Evolutionary conservation across 2,329 filamentous ascomycete genomes (phyloP).

Genomic region (Fusarium metavorans): DNA sequence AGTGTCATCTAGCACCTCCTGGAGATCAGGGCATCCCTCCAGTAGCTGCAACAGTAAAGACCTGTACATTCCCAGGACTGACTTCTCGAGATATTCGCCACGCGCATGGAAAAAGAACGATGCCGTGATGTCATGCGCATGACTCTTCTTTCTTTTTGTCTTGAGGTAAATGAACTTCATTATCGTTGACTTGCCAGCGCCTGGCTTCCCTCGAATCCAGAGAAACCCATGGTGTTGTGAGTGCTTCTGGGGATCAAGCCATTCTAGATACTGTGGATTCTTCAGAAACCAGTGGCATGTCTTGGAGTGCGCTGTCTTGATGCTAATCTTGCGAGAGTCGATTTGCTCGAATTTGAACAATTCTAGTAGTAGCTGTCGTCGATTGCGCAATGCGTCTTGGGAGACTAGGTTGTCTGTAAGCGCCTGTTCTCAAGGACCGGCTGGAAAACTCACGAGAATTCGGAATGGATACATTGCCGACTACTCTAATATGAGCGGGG

Average conservation of each 20-base stretch:
- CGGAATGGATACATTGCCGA: too few relatives aligned
- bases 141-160: background rate
- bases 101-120: conserved; percentile 66
- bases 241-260: background rate
- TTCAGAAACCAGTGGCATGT: conserved; percentile 37
- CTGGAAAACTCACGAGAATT: background rate
- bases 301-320: conserved; percentile 50
- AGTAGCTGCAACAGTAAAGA: conserved; percentile 63
- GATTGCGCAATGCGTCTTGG: background rate
- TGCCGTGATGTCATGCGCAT: conserved; percentile 32
- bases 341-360: conserved; percentile 55
- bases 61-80: conserved; percentile 61
- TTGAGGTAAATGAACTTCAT: conserved; percentile 55
- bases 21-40: conserved; percentile 47
- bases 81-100: conserved; percentile 58
- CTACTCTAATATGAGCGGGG: fast-evolving
- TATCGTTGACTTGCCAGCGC: conserved; percentile 59
- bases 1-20: conserved; percentile 45
- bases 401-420: background rate
- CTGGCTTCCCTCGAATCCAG: conserved; percentile 62
- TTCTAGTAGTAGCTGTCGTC: conserved; percentile 31
- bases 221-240: conserved; percentile 49
- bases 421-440: too few relatives aligned
- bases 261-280: conserved; percentile 2
- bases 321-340: conserved; percentile 50